Evolutionary conservation across 805 yeast species (phyloP).

Genomic region (Candida odintsovae): DNA sequence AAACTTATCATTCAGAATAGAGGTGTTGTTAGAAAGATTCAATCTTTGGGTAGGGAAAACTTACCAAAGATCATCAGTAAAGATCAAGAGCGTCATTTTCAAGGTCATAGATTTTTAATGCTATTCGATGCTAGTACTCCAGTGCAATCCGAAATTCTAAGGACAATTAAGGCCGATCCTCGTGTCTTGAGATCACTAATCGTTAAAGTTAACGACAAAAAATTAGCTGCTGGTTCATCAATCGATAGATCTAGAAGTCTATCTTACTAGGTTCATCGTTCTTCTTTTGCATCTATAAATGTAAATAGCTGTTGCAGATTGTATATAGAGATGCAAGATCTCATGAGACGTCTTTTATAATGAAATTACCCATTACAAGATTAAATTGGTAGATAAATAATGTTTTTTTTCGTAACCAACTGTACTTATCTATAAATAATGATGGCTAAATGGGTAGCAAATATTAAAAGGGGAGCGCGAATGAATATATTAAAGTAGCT

Average conservation of each 20-base stretch:
- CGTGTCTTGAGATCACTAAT: constrained; percentile 79
- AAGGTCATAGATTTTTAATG: constrained; percentile 84
- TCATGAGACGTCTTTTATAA: neutral
- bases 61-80: constrained; percentile 79
- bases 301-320: neutral
- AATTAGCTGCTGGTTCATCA: constrained; percentile 52
- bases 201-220: constrained; percentile 51
- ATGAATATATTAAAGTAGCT: neutral
- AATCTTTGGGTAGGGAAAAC: constrained; percentile 70
- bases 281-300: neutral
- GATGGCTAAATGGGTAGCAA: neutral
- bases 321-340: neutral
- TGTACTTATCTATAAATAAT: neutral
- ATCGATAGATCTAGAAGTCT: constrained; percentile 33
- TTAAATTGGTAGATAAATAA: too few species aligned
- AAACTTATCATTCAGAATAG: constrained; percentile 78
- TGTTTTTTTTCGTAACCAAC: neutral
- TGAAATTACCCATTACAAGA: neutral
- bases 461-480: neutral
- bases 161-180: constrained; percentile 82
- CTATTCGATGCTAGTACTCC: constrained; percentile 81
- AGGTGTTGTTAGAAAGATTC: constrained; percentile 85
- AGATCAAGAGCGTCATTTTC: constrained; percentile 85
- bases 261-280: neutral
- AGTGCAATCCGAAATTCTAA: constrained; percentile 78